Conservation (phyloP, 176 grass and related monocot species). For the Bonia amplexicaulis region DNA sequence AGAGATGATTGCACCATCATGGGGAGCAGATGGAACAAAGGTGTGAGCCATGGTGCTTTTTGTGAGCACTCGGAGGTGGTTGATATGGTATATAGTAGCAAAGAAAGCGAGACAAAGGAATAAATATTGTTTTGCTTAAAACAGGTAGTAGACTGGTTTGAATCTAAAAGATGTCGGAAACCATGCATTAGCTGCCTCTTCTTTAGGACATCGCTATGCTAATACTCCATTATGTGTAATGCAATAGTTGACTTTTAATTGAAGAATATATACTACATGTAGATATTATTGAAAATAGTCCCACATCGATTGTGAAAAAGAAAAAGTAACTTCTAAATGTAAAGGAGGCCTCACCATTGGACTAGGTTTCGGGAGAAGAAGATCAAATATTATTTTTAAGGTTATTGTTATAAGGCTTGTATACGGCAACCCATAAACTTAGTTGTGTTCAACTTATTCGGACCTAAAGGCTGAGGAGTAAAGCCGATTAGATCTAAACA, state of each 20-base stretch:
- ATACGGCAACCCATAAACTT: fast-evolving
- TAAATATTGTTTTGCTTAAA: constrained; percentile 57
- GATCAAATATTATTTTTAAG: no score
- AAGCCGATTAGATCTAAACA: no score
- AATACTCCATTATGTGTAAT: neutral
- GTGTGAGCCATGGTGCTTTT: constrained; percentile 66
- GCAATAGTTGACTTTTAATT: neutral
- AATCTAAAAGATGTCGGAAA: constrained; percentile 35
- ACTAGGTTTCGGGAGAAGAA: no score
- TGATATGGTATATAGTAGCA: constrained; percentile 47
- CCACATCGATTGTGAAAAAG: no score
- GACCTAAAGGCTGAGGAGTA: fast-evolving
- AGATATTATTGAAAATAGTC: neutral
- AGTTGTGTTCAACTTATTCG: no score
- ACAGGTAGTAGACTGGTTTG: constrained; percentile 36
- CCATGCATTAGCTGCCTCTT: constrained; percentile 4
- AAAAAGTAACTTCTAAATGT: no score
- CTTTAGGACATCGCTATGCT: neutral
- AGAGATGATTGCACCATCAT: constrained; percentile 69
- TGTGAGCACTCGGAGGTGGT: constrained; percentile 70
- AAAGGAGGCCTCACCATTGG: no score
- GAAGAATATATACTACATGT: neutral
- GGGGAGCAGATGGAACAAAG: constrained; percentile 84
- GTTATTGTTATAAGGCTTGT: no score
- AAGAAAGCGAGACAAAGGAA: constrained; percentile 59